phyloP scores from a whole-genome alignment of 2,329 filamentous ascomycete species.

The Thielaviopsis punctulata region DNA sequence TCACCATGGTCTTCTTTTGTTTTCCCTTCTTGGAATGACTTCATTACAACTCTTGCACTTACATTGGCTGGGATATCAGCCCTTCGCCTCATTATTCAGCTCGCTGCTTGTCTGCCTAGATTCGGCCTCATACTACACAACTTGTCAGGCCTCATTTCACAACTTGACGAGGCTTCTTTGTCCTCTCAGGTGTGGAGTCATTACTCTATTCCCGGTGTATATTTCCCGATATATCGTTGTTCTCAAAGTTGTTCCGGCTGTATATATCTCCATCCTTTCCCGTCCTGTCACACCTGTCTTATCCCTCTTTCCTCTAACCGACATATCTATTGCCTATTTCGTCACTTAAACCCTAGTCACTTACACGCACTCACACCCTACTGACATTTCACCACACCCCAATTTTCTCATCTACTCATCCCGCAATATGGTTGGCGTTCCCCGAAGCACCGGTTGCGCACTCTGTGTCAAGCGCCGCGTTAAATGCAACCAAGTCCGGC shows the following conservation, averaged over 20 bases:
- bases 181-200: too few relatives aligned
- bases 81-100: not conserved
- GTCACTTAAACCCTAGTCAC: not conserved
- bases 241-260: too few relatives aligned
- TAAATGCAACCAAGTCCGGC: constrained; percentile 29
- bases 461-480: constrained; percentile 25
- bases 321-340: not conserved
- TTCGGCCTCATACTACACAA: not conserved
- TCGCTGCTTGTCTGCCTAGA: not conserved
- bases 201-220: too few relatives aligned
- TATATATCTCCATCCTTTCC: not conserved
- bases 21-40: not conserved
- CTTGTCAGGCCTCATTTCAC: not conserved
- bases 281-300: not conserved
- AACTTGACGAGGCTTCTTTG: too few relatives aligned
- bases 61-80: too few relatives aligned
- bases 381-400: too few relatives aligned
- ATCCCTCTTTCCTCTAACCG: not conserved
- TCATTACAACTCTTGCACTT: not conserved
- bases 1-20: not conserved
- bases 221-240: too few relatives aligned
- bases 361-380: not conserved
- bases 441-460: constrained; percentile 18
- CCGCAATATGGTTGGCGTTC: constrained; percentile 14
- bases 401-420: too few relatives aligned